A percentile compares a stretch with the other conserved stretches of the same genome.
phyloP scores from a whole-genome alignment of 129 eudicot genomes.

The Apium graveolens region DNA sequence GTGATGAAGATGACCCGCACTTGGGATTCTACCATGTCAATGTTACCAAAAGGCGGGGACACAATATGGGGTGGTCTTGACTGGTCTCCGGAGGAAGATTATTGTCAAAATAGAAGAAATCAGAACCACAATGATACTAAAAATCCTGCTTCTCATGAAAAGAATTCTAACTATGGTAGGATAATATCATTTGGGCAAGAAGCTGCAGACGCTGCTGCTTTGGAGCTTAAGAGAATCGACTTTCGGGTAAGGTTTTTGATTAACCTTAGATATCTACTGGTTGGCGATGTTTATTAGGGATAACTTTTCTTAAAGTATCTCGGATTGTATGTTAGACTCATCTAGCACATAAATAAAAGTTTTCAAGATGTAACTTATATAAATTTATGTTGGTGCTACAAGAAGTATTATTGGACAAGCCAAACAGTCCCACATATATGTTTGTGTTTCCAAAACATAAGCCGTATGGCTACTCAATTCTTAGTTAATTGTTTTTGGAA shows the following conservation, averaged over 20 bases:
- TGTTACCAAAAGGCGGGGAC: conserved; percentile 98
- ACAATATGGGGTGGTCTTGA: conserved; percentile 98
- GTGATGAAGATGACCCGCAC: conserved; percentile 95
- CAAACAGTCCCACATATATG: background rate
- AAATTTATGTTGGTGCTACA: background rate
- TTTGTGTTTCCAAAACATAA: background rate
- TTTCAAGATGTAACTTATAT: background rate
- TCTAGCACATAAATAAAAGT: background rate
- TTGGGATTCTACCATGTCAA: conserved; percentile 99
- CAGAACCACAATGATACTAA: conserved; percentile 31
- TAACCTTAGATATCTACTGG: background rate
- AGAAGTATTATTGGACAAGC: background rate
- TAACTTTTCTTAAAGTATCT: background rate
- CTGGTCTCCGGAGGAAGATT: conserved; percentile 89
- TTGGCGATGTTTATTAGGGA: background rate
- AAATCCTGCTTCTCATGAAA: conserved; percentile 26
- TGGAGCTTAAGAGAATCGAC: conserved; percentile 69
- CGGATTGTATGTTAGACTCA: background rate
- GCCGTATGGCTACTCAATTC: background rate
- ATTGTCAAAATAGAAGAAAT: conserved; percentile 41
- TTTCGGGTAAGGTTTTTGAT: conserved; percentile 52
- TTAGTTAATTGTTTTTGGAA: background rate
- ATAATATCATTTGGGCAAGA: conserved; percentile 79
- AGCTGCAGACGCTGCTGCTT: conserved; percentile 54
- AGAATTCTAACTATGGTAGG: conserved; percentile 61